Base-by-base conservation (phyloP, 805 yeast species). In the Yamadazyma kitorensis region DNA sequence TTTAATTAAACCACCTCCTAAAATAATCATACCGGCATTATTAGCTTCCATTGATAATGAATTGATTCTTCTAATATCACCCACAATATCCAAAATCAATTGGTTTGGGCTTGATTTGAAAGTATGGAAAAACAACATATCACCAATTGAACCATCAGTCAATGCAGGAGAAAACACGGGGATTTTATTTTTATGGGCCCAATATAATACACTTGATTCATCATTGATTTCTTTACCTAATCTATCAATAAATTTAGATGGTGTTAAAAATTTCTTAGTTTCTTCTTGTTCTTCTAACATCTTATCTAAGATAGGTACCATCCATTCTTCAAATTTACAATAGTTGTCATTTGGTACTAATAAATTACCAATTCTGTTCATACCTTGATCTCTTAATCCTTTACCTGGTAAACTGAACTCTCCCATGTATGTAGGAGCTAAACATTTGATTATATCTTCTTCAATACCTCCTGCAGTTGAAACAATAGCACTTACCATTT, bases 381-480 rank as follows among this genome's bases (percentile, higher is more conserved):
- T 80, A 44, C 99, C 99, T 59, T 88, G 82, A 32, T 87, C 96
- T 61, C 99, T 80, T 44, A 93, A 74, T 30, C 73, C 70, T 37
- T 80, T 70, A 40, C 99, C 99, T 11, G 80, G 78, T 47, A 91
- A 70, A 27, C 82, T 59, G 59, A 88, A 93, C 32, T 88, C 97
- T 34, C 98, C 97, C 72, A 94, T 69, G 53, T 80, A 89, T 6
- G 99, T 93, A 36, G 97, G 96, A 2, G 98, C 98, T 37, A 93
- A 70, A 57, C 96, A 88, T 62, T 93, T 93, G 70, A 93, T 93
- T 31, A 93, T 66, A 64, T 93, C 99, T 67, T 93, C 99, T 60
- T 93, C 99, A 42, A 93, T 80, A 47, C 98, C 99, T 47, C 99
- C 99, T 15, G 96, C 98, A 43, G 91, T 76, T n/a, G 98, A 83